phyloP scores from a whole-genome alignment of 805 yeast species.

The Blastobotrys americana region DNA sequence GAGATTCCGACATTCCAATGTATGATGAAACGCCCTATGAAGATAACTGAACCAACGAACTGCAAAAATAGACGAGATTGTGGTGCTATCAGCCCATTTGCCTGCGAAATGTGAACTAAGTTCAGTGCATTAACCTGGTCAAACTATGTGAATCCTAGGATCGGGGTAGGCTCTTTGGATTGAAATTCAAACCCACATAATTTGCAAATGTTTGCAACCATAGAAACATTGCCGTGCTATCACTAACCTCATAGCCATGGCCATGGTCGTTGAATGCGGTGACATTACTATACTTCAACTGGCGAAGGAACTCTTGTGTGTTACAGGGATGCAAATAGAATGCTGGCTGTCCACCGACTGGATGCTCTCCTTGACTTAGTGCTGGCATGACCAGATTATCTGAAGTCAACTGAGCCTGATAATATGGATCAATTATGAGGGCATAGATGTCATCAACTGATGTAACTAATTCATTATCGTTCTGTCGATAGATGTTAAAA shows the following conservation, averaged over 20 bases:
- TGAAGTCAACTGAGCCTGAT: constrained; percentile 1
- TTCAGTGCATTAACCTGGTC: constrained; percentile 8
- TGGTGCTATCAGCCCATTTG: too few species aligned
- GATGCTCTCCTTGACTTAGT: constrained; percentile 25
- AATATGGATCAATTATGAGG: constrained; percentile 5
- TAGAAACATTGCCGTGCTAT: constrained; percentile 16
- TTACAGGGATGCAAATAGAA: constrained; percentile 39
- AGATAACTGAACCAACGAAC: too few species aligned
- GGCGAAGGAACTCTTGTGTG: constrained; percentile 27
- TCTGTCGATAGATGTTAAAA: constrained; percentile 16
- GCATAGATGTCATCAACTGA: constrained; percentile 11
- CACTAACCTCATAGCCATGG: not conserved
- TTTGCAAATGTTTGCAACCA: constrained; percentile 27
- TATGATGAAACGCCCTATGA: not conserved
- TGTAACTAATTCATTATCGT: constrained; percentile 12
- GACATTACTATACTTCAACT: too few species aligned
- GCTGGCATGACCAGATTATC: constrained; percentile 10
- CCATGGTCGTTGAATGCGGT: not conserved
- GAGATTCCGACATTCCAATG: not conserved
- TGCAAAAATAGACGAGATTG: too few species aligned
- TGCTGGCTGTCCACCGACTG: constrained; percentile 23
- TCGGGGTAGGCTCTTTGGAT: too few species aligned
- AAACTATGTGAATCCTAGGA: constrained; percentile 9
- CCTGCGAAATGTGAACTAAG: constrained; percentile 5
- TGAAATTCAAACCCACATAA: constrained; percentile 30